Base-by-base conservation (phyloP, 2,329 filamentous ascomycete species). In the Byssoonygena ceratinophila region DNA sequence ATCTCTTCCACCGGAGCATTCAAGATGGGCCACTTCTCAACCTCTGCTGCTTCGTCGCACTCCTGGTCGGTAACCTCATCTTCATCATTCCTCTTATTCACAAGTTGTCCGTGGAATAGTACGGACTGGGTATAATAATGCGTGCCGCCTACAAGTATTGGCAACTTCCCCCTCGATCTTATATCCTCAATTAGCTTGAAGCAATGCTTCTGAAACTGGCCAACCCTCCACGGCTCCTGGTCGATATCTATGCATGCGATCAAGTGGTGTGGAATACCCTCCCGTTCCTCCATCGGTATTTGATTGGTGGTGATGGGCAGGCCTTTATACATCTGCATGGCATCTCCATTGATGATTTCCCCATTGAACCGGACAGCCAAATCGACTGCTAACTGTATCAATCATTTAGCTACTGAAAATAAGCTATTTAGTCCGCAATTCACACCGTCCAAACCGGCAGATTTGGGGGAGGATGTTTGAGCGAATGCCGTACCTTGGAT, bases 291-390 rank as follows among this genome's bases (percentile, higher is more conserved):
- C 0, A 64, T 49, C 0, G 86, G 80, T 54, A 97, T 85, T 66
- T 97, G 94, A 68, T 98, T 98, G 23, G 92, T 98, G 60, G 97
- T 91, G 58, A 97, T 84, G 4, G 92, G 89, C 40, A 98, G 74
- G 2, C 92, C 92, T 50, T 80, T 78, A 68, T 98, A 98, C 71
- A 98, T 82, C 67, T 98, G 92, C 89, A 98, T 95, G 36, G 92
- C 92, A 74, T 98, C 92, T 44, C 87, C 87, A 65, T 98, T 98
- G 71, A 98, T 89, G 49, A 98, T 80, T 68, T 98, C 92, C 64
- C 94, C 92, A 67, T 92, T 83, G 69, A 89, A 90, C 20, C 78
- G 80, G 39, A 76, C 76, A 0, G 94, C 92, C 48, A 98, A 72
- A 57, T 95, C 87, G 37, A 98, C 84, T 7, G 92, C 92, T 59